Conservation (phyloP, 768 basidiomycete genomes). For the Tylopilus rubrobrunneus region DNA sequence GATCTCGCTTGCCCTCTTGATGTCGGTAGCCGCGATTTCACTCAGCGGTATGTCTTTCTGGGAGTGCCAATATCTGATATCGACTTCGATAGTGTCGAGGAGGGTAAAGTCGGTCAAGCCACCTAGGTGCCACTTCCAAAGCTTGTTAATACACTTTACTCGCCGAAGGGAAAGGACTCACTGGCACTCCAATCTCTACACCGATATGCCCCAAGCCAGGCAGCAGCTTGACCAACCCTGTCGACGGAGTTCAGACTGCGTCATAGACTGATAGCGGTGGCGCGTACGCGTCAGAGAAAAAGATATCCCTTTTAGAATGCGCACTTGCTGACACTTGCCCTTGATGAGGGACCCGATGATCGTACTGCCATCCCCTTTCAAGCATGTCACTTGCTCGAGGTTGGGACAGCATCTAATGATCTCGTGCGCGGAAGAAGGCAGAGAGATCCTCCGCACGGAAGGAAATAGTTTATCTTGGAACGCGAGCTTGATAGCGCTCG, state of each 20-base stretch:
- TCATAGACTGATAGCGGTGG: not conserved
- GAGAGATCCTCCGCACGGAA: slow-evolving; percentile 4
- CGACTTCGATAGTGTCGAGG: slow-evolving; percentile 2
- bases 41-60: not conserved
- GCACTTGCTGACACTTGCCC: not conserved
- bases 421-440: slow-evolving; percentile 3
- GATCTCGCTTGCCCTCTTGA: not conserved
- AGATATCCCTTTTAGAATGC: not conserved
- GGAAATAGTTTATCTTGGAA: slow-evolving; percentile 11
- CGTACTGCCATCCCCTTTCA: not conserved
- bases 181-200: not conserved
- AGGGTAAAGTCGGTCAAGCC: not conserved
- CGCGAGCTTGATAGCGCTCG: slow-evolving; percentile 3
- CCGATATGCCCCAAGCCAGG: slow-evolving; percentile 5
- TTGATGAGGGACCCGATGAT: not conserved
- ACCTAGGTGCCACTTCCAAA: not conserved
- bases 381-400: not conserved
- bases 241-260: not conserved
- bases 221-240: slow-evolving; percentile 6
- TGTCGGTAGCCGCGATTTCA: not conserved
- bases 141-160: not conserved
- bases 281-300: not conserved
- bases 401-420: not conserved
- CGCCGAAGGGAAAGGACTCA: not conserved
- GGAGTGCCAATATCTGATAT: not conserved